Conservation (phyloP, 2,329 filamentous ascomycete genomes). For the Fusarium sarcochroum region DNA sequence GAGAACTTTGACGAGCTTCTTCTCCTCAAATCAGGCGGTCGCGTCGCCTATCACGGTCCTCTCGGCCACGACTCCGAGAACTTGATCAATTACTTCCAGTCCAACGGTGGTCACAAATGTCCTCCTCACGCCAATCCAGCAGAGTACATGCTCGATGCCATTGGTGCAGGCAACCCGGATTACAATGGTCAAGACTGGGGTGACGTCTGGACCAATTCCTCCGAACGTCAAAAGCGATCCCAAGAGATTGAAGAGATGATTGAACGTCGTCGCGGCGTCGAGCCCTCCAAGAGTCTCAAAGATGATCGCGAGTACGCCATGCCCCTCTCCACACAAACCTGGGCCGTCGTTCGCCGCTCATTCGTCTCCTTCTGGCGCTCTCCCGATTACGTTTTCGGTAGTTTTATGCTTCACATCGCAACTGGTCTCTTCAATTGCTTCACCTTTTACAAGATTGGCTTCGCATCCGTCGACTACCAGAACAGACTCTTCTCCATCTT, state of each 20-base stretch:
- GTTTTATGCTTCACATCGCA: constrained; percentile 72
- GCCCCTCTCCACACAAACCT: constrained; percentile 67
- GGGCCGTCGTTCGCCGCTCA: constrained; percentile 67
- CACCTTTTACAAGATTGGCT: constrained; percentile 75
- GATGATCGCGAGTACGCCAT: constrained; percentile 75
- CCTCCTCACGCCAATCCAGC: constrained; percentile 65
- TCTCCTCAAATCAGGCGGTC: constrained; percentile 67
- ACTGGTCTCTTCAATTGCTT: constrained; percentile 79
- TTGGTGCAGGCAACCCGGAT: constrained; percentile 74
- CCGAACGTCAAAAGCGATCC: constrained; percentile 61
- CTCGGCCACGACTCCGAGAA: constrained; percentile 64
- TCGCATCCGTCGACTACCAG: constrained; percentile 73
- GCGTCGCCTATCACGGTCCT: constrained; percentile 68
- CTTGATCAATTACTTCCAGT: constrained; percentile 67
- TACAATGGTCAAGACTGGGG: constrained; percentile 74
- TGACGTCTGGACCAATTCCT: constrained; percentile 70
- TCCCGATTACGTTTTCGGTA: constrained; percentile 74
- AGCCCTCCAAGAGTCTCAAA: constrained; percentile 56
- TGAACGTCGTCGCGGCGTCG: constrained; percentile 57
- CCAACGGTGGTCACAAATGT: constrained; percentile 63
- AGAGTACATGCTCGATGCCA: constrained; percentile 69
- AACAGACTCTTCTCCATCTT: constrained; percentile 82
- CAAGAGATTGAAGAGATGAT: constrained; percentile 68
- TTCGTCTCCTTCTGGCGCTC: constrained; percentile 76
- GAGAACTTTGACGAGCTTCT: constrained; percentile 70